phyloP scores from a whole-genome alignment of 2,329 filamentous ascomycete genomes.

The Lecanosticta acicola region DNA sequence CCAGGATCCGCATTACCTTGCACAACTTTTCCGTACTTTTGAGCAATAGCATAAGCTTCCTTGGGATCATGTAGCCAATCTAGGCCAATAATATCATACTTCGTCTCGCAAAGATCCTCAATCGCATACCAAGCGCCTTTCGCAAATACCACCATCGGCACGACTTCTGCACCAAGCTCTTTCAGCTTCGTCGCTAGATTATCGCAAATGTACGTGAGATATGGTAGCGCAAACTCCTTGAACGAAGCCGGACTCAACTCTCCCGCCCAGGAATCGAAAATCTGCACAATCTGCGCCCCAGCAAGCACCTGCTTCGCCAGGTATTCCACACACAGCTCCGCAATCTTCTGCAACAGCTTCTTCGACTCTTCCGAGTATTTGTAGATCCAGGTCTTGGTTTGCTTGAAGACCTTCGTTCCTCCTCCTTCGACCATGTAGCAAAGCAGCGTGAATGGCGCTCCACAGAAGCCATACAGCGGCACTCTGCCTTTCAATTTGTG shows the following conservation, averaged over 20 bases:
- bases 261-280: constrained; percentile 97
- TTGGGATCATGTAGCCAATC: constrained; percentile 92
- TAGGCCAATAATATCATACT: constrained; percentile 88
- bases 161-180: constrained; percentile 68
- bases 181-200: constrained; percentile 69
- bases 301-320: constrained; percentile 86
- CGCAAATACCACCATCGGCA: constrained; percentile 97
- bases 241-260: constrained; percentile 83
- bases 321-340: constrained; percentile 91
- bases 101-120: constrained; percentile 77
- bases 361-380: constrained; percentile 76
- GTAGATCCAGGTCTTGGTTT: constrained; percentile 96
- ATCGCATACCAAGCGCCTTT: constrained; percentile 97
- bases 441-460: constrained; percentile 91
- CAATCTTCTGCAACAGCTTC: constrained; percentile 79
- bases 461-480: constrained; percentile 92
- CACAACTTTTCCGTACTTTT: constrained; percentile 65
- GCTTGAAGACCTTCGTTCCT: constrained; percentile 87
- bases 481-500: constrained; percentile 83
- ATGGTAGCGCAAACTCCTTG: constrained; percentile 78
- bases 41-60: constrained; percentile 71
- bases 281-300: constrained; percentile 89
- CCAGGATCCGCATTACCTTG: constrained; percentile 97
- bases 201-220: constrained; percentile 75
- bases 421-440: constrained; percentile 99